Evolutionary conservation across 1,284 basidiomycete genomes (phyloP).

Genomic region (Moesziomyces parantarcticus): DNA sequence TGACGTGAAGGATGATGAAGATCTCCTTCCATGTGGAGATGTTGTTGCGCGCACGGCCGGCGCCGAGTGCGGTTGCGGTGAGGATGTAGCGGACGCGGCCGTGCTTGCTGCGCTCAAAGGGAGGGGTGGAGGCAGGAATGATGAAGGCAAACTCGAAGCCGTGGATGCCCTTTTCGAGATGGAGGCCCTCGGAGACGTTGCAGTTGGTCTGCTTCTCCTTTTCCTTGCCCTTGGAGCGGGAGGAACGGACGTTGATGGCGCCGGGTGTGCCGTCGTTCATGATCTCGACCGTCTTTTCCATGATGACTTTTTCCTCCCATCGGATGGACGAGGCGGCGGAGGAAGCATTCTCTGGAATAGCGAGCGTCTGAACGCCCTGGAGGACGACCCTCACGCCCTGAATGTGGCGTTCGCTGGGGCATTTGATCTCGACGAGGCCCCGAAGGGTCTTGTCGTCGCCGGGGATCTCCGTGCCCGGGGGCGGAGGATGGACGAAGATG

Average conservation of each 20-base stretch:
- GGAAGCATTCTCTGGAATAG: constrained; percentile 51
- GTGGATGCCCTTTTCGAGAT: constrained; percentile 61
- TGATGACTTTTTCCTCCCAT: constrained; percentile 63
- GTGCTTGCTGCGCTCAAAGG: constrained; percentile 64
- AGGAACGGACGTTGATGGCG: constrained; percentile 26
- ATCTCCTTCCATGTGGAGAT: constrained; percentile 60
- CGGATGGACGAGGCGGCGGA: constrained; percentile 30
- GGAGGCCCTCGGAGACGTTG: constrained; percentile 43
- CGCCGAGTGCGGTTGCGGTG: constrained; percentile 62
- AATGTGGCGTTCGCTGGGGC: constrained; percentile 62
- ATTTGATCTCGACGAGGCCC: constrained; percentile 65
- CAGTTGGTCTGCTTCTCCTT: constrained; percentile 41
- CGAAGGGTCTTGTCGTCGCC: constrained; percentile 64
- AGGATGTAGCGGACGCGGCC: constrained; percentile 63
- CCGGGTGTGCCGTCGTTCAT: constrained; percentile 42
- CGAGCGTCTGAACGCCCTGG: constrained; percentile 59
- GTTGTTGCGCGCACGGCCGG: constrained; percentile 55
- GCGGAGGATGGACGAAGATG: constrained; percentile 62
- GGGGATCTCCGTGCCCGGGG: constrained; percentile 48
- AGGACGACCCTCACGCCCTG: constrained; percentile 56
- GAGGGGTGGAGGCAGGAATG: constrained; percentile 61
- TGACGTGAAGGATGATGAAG: constrained; percentile 63
- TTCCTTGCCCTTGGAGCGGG: constrained; percentile 43
- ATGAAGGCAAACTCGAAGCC: constrained; percentile 67
- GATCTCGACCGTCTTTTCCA: constrained; percentile 63